phyloP scores from a whole-genome alignment of 176 grass and related monocot genomes.

The Guadua angustifolia region DNA sequence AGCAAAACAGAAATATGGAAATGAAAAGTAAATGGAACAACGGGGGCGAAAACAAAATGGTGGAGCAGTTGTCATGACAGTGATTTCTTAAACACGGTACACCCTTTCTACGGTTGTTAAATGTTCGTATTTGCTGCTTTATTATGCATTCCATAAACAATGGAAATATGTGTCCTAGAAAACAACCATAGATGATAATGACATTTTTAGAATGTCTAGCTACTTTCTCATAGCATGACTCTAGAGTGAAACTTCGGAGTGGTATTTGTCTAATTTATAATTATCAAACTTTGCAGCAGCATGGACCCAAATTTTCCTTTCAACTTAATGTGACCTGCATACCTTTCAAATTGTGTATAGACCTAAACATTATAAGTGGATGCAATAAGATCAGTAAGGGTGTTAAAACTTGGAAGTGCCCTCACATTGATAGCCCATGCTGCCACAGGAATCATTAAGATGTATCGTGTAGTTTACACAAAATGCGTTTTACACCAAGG shows the following conservation, averaged over 20 bases:
- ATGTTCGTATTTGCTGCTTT: neutral
- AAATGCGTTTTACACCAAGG: neutral
- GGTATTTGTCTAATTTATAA: neutral
- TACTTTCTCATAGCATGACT: constrained; percentile 2
- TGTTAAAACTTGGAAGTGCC: constrained; percentile 2
- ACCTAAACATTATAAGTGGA: neutral
- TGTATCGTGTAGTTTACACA: neutral
- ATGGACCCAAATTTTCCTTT: neutral
- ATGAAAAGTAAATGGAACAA: neutral
- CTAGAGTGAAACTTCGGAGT: neutral
- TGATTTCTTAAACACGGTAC: neutral
- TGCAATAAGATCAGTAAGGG: constrained; percentile 6
- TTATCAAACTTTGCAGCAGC: neutral
- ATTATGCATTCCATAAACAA: neutral
- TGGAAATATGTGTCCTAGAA: neutral
- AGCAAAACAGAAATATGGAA: neutral
- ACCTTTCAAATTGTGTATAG: neutral
- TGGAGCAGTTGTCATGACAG: neutral
- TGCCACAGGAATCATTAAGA: neutral
- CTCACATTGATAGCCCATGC: neutral
- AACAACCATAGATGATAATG: neutral
- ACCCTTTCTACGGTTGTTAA: neutral
- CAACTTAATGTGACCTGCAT: neutral
- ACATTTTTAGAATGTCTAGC: neutral
- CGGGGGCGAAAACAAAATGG: neutral